phyloP scores from a whole-genome alignment of 345 rosid genomes.

The Cochlearia excelsa region DNA sequence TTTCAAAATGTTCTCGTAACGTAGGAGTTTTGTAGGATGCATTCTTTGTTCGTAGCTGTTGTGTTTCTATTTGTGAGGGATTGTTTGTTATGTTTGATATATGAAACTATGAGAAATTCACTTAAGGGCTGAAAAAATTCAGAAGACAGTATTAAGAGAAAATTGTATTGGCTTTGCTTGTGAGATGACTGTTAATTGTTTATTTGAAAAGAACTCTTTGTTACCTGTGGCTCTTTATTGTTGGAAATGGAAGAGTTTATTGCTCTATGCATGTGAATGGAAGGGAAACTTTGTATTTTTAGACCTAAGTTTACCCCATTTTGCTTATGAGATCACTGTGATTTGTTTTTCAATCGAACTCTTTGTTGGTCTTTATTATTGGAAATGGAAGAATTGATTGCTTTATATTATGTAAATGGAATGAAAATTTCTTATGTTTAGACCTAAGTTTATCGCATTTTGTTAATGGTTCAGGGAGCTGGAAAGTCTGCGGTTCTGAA shows the following conservation, averaged over 20 bases:
- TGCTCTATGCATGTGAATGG: conserved; percentile 1
- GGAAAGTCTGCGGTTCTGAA: conserved; percentile 95
- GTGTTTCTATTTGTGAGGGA: neutral
- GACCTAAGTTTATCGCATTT: conserved; percentile 8
- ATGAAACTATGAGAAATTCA: neutral
- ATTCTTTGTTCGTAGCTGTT: conserved; percentile 10
- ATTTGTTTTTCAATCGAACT: neutral
- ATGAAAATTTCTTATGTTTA: neutral
- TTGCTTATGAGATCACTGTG: neutral
- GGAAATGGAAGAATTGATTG: neutral
- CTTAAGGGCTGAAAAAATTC: neutral
- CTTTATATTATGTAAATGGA: neutral
- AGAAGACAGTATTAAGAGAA: too few relatives aligned
- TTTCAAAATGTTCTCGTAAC: neutral
- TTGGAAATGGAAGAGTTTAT: conserved; percentile 52
- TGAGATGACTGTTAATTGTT: conserved; percentile 3
- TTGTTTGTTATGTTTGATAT: neutral
- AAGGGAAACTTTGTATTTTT: neutral
- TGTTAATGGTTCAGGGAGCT: conserved; percentile 58
- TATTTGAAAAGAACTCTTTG: conserved; percentile 37
- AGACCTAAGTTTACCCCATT: too few relatives aligned
- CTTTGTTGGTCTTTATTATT: neutral
- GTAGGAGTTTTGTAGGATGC: conserved; percentile 7
- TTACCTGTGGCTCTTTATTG: conserved; percentile 71
- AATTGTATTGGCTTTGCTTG: too few relatives aligned